Percentiles rank a stretch among this genome's conserved stretches.
These are phyloP conservation scores for Dothidotthia symphoricarpi DNA, from an alignment of 2,329 filamentous ascomycete species.

Conservation along the genomic window DNA sequence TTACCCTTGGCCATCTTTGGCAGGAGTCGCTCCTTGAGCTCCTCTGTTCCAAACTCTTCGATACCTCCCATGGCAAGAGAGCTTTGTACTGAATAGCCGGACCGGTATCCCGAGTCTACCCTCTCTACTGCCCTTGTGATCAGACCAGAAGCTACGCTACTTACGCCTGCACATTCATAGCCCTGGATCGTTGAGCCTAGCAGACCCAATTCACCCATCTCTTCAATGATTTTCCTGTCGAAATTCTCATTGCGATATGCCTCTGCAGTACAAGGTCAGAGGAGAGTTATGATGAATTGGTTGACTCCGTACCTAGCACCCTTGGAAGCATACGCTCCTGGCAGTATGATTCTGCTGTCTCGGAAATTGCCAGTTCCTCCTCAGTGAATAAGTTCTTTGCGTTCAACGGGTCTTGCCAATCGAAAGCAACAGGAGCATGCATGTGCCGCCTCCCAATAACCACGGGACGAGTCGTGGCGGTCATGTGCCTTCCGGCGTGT, in stretches of 20 bases:
- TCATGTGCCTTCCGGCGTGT: constrained; percentile 44
- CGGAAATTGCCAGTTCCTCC: constrained; percentile 84
- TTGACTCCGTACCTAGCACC: constrained; percentile 66
- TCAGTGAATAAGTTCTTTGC: constrained; percentile 76
- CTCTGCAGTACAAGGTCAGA: constrained; percentile 52
- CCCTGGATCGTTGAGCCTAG: constrained; percentile 83
- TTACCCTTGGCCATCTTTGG: constrained; percentile 80
- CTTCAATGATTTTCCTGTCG: constrained; percentile 78
- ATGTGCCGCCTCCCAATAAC: constrained; percentile 41
- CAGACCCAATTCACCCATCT: constrained; percentile 91
- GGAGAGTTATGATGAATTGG: not conserved
- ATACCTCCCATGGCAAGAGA: constrained; percentile 94
- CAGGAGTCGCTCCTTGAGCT: constrained; percentile 82
- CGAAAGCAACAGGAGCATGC: constrained; percentile 58
- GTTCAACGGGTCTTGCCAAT: constrained; percentile 88
- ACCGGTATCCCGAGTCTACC: constrained; percentile 87
- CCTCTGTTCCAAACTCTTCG: constrained; percentile 78
- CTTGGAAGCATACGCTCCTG: constrained; percentile 84
- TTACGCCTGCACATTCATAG: constrained; percentile 84
- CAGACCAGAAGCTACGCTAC: constrained; percentile 81
- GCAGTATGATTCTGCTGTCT: constrained; percentile 90
- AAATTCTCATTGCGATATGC: constrained; percentile 85
- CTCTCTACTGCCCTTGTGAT: constrained; percentile 89
- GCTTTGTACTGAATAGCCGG: constrained; percentile 90
- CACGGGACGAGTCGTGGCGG: constrained; percentile 25